These are phyloP conservation scores for Termitomyces sp. DNA, from an alignment of 1,284 basidiomycete genomes.

Conservation along the genomic window DNA sequence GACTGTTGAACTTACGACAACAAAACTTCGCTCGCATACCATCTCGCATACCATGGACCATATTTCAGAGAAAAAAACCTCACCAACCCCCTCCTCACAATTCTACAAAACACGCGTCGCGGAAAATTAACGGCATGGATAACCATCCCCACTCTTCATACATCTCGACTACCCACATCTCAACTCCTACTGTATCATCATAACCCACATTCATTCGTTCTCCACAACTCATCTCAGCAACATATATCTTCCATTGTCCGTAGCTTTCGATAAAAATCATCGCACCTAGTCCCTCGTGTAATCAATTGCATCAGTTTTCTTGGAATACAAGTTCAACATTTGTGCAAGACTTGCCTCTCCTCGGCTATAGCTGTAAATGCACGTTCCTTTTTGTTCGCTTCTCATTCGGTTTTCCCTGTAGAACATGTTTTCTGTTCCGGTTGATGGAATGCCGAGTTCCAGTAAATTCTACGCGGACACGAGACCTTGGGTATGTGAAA, in stretches of 20 bases:
- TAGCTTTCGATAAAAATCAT: conserved; percentile 10
- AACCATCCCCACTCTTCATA: conserved; percentile 2
- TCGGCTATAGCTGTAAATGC: not conserved
- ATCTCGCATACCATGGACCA: conserved; percentile 4
- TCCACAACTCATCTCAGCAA: conserved; percentile 17
- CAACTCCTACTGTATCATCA: conserved; percentile 10
- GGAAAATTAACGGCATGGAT: conserved; percentile 9
- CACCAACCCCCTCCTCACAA: not conserved
- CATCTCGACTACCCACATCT: conserved; percentile 3
- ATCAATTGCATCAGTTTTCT: conserved; percentile 7
- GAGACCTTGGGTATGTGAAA: no score
- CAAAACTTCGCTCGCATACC: conserved; percentile 3
- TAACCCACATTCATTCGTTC: not conserved
- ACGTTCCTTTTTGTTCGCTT: not conserved
- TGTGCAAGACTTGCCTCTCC: not conserved
- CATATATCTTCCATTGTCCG: conserved; percentile 8
- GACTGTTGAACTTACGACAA: not conserved
- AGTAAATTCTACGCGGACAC: not conserved
- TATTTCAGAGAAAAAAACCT: not conserved
- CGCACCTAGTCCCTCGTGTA: conserved; percentile 3
- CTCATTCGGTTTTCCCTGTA: not conserved
- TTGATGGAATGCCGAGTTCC: not conserved
- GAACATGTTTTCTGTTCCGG: not conserved
- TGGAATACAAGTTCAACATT: not conserved
- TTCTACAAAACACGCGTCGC: conserved; percentile 7